Conservation (phyloP, 1,284 basidiomycete genomes). For the Pterulicium gracile region DNA sequence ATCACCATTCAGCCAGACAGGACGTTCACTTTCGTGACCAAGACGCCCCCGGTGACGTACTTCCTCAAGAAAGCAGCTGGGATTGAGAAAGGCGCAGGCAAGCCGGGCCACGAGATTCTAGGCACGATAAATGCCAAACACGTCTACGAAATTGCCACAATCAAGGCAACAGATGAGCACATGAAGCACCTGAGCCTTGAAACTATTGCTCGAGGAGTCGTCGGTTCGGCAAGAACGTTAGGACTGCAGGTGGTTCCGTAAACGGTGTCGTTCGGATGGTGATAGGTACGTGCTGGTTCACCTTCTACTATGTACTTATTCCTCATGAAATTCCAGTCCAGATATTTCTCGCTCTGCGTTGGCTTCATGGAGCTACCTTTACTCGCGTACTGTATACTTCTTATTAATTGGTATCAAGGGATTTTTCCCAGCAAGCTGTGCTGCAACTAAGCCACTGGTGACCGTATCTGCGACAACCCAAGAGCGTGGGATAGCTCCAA, state of each 20-base stretch:
- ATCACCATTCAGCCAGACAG: conserved; percentile 94
- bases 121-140: conserved; percentile 93
- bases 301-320: no score
- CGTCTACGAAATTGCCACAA: conserved; percentile 97
- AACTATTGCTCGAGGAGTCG: conserved; percentile 77
- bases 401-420: no score
- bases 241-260: conserved; percentile 84
- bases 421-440: no score
- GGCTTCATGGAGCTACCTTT: no score
- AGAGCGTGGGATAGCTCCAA: no score
- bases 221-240: conserved; percentile 78
- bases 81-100: conserved; percentile 82
- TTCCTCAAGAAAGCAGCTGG: conserved; percentile 89
- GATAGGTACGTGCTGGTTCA: not conserved
- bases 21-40: conserved; percentile 87
- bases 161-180: conserved; percentile 87
- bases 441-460: no score
- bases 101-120: conserved; percentile 63
- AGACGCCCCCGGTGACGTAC: conserved; percentile 87
- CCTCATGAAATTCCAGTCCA: no score
- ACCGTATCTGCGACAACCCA: no score
- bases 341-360: no score
- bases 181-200: conserved; percentile 78
- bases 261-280: conserved; percentile 19
- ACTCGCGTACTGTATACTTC: no score